These are phyloP conservation scores for Penicillium sp. DNA, from an alignment of 2,329 filamentous ascomycete genomes.

Conservation along the genomic window DNA sequence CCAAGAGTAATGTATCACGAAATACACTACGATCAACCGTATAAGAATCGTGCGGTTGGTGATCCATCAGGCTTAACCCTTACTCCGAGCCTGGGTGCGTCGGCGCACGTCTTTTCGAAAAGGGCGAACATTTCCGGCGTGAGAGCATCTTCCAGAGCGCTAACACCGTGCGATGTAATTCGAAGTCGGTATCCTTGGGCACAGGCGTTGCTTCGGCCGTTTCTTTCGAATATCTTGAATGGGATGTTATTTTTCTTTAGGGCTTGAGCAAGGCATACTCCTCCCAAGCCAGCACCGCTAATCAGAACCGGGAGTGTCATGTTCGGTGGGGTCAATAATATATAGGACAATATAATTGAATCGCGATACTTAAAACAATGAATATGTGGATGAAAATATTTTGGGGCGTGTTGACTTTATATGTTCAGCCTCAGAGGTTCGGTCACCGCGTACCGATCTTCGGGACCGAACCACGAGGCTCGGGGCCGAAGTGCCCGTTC, in stretches of 20 bases:
- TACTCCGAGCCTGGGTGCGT: constrained; percentile 14
- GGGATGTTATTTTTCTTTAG: constrained; percentile 38
- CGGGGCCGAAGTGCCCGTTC: constrained; percentile 21
- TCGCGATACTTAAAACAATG: neutral
- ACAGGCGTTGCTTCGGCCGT: constrained; percentile 32
- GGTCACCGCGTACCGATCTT: neutral
- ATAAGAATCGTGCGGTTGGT: constrained; percentile 16
- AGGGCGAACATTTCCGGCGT: constrained; percentile 22
- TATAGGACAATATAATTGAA: neutral
- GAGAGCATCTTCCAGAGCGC: constrained; percentile 13
- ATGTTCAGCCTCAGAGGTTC: neutral
- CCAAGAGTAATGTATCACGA: constrained; percentile 35
- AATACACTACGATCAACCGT: constrained; percentile 40
- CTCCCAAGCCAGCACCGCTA: constrained; percentile 41
- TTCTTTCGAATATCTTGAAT: constrained; percentile 44
- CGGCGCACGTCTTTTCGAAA: constrained; percentile 26
- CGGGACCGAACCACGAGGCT: constrained; percentile 6
- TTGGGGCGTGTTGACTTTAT: neutral
- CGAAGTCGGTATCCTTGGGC: constrained; percentile 46
- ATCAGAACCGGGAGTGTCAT: constrained; percentile 36
- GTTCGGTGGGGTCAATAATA: neutral
- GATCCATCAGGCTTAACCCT: constrained; percentile 16
- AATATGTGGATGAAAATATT: neutral
- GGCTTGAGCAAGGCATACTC: constrained; percentile 42
- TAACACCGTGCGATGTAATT: constrained; percentile 10